These are phyloP conservation scores for Sisymbrium altissimum DNA, from an alignment of 345 rosid species.

Conservation along the genomic window DNA sequence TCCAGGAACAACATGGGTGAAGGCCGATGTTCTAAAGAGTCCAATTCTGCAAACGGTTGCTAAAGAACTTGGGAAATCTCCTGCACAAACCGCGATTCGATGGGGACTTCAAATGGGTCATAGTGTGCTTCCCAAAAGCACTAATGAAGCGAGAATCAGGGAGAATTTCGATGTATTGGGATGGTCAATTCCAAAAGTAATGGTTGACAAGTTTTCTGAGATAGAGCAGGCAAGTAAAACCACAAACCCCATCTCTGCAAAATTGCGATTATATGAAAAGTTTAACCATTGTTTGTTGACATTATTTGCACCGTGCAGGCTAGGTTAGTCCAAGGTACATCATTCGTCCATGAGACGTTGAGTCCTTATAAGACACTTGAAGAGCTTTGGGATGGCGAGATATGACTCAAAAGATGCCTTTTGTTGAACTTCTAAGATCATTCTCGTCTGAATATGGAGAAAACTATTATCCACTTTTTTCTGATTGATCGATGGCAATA, in stretches of 20 bases:
- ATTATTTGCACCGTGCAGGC: slow-evolving; percentile 38
- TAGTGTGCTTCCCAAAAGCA: slow-evolving; percentile 83
- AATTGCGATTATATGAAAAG: not conserved
- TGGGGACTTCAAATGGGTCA: slow-evolving; percentile 93
- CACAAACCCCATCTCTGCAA: not conserved
- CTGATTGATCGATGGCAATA: not conserved
- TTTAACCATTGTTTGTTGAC: not conserved
- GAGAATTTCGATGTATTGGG: slow-evolving; percentile 65
- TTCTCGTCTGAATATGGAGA: not conserved
- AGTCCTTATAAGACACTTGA: slow-evolving; percentile 56
- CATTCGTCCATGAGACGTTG: slow-evolving; percentile 50
- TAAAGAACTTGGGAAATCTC: slow-evolving; percentile 60
- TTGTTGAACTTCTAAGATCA: not conserved
- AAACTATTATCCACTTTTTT: not conserved
- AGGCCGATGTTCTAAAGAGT: slow-evolving; percentile 55
- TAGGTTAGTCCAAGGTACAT: slow-evolving; percentile 51
- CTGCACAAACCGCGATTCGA: slow-evolving; percentile 74
- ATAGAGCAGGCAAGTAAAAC: slow-evolving; percentile 57
- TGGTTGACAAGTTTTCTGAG: slow-evolving; percentile 53
- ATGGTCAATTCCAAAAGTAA: slow-evolving; percentile 73
- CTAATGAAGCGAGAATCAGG: slow-evolving; percentile 54
- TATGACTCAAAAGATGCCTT: slow-evolving; percentile 21
- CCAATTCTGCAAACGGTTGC: slow-evolving; percentile 50
- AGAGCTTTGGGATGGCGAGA: slow-evolving; percentile 86
- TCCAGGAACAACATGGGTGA: slow-evolving; percentile 65